These are phyloP conservation scores for Nakataea oryzae DNA, from an alignment of 2,329 filamentous ascomycete species.

Conservation along the genomic window DNA sequence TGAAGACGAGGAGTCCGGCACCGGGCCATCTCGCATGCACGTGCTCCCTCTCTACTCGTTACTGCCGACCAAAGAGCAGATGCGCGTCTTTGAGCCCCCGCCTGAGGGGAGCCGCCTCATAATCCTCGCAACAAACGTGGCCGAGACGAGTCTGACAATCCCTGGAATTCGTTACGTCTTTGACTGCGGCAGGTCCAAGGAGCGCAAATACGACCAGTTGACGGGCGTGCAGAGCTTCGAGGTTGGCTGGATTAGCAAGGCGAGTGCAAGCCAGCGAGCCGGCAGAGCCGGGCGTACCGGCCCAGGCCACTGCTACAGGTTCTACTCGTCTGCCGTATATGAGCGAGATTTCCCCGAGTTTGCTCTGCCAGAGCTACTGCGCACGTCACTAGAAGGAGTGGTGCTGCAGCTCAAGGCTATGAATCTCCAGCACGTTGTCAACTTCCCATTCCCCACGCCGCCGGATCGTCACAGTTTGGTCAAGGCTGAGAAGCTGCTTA, in stretches of 20 bases:
- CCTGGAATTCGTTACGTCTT: slow-evolving; percentile 94
- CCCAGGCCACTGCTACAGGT: slow-evolving; percentile 86
- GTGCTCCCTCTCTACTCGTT: slow-evolving; percentile 91
- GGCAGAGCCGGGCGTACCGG: slow-evolving; percentile 93
- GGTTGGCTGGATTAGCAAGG: slow-evolving; percentile 95
- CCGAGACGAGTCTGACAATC: slow-evolving; percentile 94
- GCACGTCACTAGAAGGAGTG: slow-evolving; percentile 86
- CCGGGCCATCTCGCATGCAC: slow-evolving; percentile 65
- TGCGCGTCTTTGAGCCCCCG: slow-evolving; percentile 77
- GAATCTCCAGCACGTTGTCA: slow-evolving; percentile 80
- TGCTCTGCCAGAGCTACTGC: slow-evolving; percentile 75
- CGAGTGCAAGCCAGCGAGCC: slow-evolving; percentile 81
- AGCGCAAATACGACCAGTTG: slow-evolving; percentile 75
- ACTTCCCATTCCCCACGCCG: slow-evolving; percentile 92
- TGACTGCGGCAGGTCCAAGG: slow-evolving; percentile 85
- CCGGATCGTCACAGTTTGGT: slow-evolving; percentile 67
- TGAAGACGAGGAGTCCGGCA: slow-evolving; percentile 46
- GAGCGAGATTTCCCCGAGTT: slow-evolving; percentile 83
- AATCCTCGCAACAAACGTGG: slow-evolving; percentile 90
- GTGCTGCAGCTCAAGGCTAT: slow-evolving; percentile 92
- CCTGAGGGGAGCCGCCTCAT: slow-evolving; percentile 78
- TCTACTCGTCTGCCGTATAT: slow-evolving; percentile 92
- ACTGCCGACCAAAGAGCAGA: slow-evolving; percentile 79
- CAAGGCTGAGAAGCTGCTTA: slow-evolving; percentile 77
- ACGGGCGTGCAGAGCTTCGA: slow-evolving; percentile 95